Evolutionary conservation across 495 filamentous ascomycete genomes (phyloP), one percentile per base, ranked within the genome.

Genomic region (Lophiostoma macrostomum): DNA sequence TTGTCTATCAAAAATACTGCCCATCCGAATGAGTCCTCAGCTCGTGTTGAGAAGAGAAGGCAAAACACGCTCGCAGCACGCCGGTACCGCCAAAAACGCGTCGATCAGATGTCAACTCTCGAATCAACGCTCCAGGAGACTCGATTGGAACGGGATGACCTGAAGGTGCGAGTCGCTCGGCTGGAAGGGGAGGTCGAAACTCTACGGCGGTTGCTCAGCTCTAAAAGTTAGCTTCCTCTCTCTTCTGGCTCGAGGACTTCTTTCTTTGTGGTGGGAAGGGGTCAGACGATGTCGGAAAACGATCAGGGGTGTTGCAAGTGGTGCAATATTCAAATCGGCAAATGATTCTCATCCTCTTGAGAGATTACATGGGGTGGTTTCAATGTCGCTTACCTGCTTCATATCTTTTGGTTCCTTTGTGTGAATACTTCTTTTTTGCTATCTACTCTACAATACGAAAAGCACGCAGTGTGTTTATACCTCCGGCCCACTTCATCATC

Each of bases 41-140:
- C 60, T 10, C 53, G 54, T 27, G 34, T 63, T 29, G 54, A 58
- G 25, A 68, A 67, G 36, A 62, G 68, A 10, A 48, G 60, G 42
- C 50, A 51, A 25, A 71, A 71, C 39, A 71, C 64, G 11, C 53
- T 64, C 13, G 68, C 68, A n/a, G 68, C 68, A 22, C 56, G 66
- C 3, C 54, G 65, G 10, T 71, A 71, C 39, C 64, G 68, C 6
- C 68, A 71, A 34, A 64, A 67, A 32, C 67, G 67, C 29, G 54
- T 71, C 12, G 68, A 71, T 44, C 66, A 67, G 19, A 59, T 69
- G 20, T 34, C 46, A 14, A 54, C 55, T 18, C 60, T 71, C 2
- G 68, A 71, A 50, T 50, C 58, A 24, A 53, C 58, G 10, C 54
- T 71, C 7, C 61, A 63, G 24, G 51, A 53, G 29, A 58, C 54